Base-by-base conservation (phyloP, 257 asterid genomes). In the Gentiana dahurica region DNA sequence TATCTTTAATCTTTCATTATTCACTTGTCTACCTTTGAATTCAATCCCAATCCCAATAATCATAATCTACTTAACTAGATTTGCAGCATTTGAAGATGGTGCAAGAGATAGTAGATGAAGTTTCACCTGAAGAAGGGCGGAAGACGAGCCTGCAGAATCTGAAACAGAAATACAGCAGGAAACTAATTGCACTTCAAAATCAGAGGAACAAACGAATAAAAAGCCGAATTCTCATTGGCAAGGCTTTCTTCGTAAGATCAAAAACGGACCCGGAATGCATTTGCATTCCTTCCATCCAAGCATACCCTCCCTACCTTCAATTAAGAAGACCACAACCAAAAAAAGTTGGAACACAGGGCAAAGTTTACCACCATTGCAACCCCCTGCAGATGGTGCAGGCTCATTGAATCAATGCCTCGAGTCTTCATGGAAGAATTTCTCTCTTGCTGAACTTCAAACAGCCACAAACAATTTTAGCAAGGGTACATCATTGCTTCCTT, bases 351-450 rank as follows among this genome's bases (percentile, higher is more conserved):
- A 72, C 59, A 13, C 79, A 39, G 36, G 49, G 1, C 84, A 75
- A 60, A 74, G 87, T 61, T 61, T 84, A 71, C 77, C 95, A 0
- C 38, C 80, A n/a, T 73, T 87, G 12, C 81, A 86, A 36, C 73
- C 95, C 36, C 68, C 56, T 33, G 60, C 79, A 33, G 97, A 92
- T 33, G 24, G 24, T 24, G 24, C 24, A 24, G 67, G 76, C 12
- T 85, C 80, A 62, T 57, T 92, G 60, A 66, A 63, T 65, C 68
- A 76, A 53, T 92, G 91, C 81, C 81, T 88, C 5, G 85, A 85
- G 62, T 71, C 93, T 32, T 76, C 89, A 0, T 92, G 98, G 98
- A 88, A 73, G 71, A 85, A 82, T 67, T 92, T 78, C 81, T 73
- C 87, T 54, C 89, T 88, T 36, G 12, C 81, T 0, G 97, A 92